Evolutionary conservation across 495 filamentous ascomycete species (phyloP).

Genomic region (Daldinia loculata): DNA sequence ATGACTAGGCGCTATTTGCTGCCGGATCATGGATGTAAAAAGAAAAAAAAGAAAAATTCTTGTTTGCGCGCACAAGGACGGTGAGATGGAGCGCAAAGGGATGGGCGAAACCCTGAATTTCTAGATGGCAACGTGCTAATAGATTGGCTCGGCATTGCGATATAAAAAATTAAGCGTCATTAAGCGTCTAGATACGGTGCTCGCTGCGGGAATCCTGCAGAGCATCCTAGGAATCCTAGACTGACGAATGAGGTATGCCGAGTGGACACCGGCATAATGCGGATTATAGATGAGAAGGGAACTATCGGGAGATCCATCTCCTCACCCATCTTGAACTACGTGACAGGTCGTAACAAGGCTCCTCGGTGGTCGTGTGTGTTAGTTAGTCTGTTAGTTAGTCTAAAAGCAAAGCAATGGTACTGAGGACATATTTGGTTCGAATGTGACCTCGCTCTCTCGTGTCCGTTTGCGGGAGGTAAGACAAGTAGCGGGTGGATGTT

Average conservation of each 20-base stretch:
- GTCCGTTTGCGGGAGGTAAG: constrained; percentile 38
- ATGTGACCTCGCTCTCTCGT: constrained; percentile 30
- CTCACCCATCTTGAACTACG: constrained; percentile 44
- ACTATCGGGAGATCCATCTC: constrained; percentile 45
- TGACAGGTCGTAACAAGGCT: constrained; percentile 39
- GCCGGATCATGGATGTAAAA: constrained; percentile 6
- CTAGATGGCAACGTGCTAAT: constrained; percentile 2
- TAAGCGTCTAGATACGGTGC: constrained; percentile 22
- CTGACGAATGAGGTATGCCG: constrained; percentile 41
- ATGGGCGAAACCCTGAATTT: neutral
- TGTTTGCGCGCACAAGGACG: constrained; percentile 10
- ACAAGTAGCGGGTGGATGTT: constrained; percentile 18
- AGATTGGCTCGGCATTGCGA: constrained; percentile 36
- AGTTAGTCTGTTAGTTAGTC: too few relatives aligned
- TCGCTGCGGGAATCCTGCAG: constrained; percentile 37
- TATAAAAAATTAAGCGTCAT: constrained; percentile 28
- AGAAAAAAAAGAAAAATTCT: neutral
- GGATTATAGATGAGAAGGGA: constrained; percentile 38
- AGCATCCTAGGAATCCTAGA: constrained; percentile 23
- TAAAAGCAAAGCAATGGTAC: constrained; percentile 23
- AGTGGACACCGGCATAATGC: constrained; percentile 40
- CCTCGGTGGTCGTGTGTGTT: constrained; percentile 13
- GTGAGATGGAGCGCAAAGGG: constrained; percentile 13
- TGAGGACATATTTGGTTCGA: constrained; percentile 12
- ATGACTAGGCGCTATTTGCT: neutral